Evolutionary conservation across 495 filamentous ascomycete species (phyloP).

Genomic region (Apodospora peruviana): DNA sequence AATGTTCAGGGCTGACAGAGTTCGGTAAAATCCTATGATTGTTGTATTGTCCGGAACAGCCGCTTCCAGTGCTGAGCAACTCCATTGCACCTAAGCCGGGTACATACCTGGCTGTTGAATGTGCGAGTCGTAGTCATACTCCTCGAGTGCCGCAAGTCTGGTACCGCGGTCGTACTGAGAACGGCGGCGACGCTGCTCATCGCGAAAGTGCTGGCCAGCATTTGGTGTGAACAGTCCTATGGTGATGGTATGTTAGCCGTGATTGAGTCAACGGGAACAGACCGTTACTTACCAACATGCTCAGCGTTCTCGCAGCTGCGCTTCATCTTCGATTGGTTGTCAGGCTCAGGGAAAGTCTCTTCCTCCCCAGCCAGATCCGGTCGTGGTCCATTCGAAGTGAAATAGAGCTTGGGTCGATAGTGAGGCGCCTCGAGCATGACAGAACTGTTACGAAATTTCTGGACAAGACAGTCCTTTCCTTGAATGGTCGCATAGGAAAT

Average conservation of each 20-base stretch:
- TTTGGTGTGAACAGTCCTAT: constrained; percentile 67
- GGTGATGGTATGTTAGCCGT: constrained; percentile 5
- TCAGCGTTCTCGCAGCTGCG: constrained; percentile 80
- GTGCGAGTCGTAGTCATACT: constrained; percentile 44
- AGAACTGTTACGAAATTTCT: constrained; percentile 93
- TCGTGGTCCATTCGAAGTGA: constrained; percentile 35
- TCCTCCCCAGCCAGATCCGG: constrained; percentile 49
- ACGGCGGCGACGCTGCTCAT: constrained; percentile 69
- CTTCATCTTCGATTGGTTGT: constrained; percentile 81
- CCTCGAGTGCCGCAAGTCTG: constrained; percentile 54
- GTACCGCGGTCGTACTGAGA: constrained; percentile 75
- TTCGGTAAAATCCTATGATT: not conserved
- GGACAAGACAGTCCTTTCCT: constrained; percentile 80
- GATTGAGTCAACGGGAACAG: not conserved
- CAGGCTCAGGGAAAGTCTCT: constrained; percentile 66
- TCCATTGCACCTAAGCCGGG: too few species aligned
- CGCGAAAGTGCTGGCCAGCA: constrained; percentile 64
- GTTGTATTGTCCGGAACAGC: not conserved
- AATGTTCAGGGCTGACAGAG: constrained; percentile 3
- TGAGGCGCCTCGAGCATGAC: constrained; percentile 82
- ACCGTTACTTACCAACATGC: constrained; percentile 63
- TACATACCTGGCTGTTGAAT: too few species aligned
- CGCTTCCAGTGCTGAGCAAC: too few species aligned
- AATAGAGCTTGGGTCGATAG: constrained; percentile 73
- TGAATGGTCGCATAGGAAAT: constrained; percentile 94